Percentiles rank a stretch among this genome's conserved stretches.
Conservation (phyloP, 2,329 filamentous ascomycete genomes). For the Paracamarosporium sp. region DNA sequence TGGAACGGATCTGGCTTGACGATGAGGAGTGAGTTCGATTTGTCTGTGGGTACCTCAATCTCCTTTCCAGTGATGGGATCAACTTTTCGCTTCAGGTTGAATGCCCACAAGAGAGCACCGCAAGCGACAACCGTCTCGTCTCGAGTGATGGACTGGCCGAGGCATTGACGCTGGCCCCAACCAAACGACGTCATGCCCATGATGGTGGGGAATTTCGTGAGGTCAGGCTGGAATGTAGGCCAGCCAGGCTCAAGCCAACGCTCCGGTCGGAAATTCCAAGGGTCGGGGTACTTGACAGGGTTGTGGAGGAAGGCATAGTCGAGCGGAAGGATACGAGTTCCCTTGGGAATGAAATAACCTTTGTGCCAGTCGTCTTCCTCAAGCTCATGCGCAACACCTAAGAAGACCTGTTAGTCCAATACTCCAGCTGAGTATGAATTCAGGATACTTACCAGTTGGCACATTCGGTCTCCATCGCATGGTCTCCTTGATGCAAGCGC, state of each 20-base stretch:
- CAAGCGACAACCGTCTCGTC: slow-evolving; percentile 60
- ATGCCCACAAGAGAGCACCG: slow-evolving; percentile 57
- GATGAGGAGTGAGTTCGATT: slow-evolving; percentile 63
- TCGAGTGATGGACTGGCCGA: slow-evolving; percentile 68
- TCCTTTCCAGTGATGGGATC: slow-evolving; percentile 50
- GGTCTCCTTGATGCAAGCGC: slow-evolving; percentile 56
- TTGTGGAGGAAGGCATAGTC: slow-evolving; percentile 53
- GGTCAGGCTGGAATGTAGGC: slow-evolving; percentile 70
- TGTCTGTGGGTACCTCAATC: slow-evolving; percentile 54
- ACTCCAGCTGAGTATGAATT: not conserved
- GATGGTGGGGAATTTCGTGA: slow-evolving; percentile 68
- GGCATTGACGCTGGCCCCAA: slow-evolving; percentile 68
- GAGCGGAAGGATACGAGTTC: slow-evolving; percentile 46
- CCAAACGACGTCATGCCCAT: slow-evolving; percentile 71
- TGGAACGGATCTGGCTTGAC: slow-evolving; percentile 64
- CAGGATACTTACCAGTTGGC: slow-evolving; percentile 41
- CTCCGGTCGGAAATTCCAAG: slow-evolving; percentile 68
- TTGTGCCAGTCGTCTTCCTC: slow-evolving; percentile 59
- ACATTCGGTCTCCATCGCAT: slow-evolving; percentile 58
- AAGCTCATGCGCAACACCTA: slow-evolving; percentile 59
- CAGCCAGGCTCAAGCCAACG: slow-evolving; percentile 68
- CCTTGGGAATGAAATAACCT: slow-evolving; percentile 59
- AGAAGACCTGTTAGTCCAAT: not conserved
- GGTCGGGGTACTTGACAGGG: slow-evolving; percentile 65
- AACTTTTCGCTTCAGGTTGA: slow-evolving; percentile 57